Percentiles rank a stretch among this genome's conserved stretches.
Evolutionary conservation across 257 asterid genomes (phyloP).

Genomic region (Solanum tacnaense): DNA sequence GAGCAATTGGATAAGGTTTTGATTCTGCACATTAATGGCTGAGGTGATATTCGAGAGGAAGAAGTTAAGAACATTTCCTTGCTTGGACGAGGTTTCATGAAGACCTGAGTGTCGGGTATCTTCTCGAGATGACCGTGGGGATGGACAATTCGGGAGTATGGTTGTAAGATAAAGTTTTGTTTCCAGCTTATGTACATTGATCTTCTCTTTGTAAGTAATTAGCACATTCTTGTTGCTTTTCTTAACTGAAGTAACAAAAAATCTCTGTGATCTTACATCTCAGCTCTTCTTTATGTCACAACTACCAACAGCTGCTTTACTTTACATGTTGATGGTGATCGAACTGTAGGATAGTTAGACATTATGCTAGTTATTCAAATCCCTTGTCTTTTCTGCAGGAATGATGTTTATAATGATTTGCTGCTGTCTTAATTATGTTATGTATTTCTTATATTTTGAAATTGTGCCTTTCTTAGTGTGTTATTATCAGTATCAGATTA

Average conservation of each 20-base stretch:
- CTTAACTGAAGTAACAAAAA: constrained; percentile 8
- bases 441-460: background rate
- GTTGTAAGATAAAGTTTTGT: constrained; percentile 8
- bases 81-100: background rate
- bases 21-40: background rate
- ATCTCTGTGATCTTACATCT: background rate
- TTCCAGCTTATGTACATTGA: constrained; percentile 8
- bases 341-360: background rate
- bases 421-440: background rate
- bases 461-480: background rate
- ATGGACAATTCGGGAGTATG: background rate
- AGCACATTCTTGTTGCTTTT: constrained; percentile 1
- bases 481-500: background rate
- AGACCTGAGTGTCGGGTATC: background rate
- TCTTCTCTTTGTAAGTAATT: background rate
- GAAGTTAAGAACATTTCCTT: background rate
- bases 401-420: background rate
- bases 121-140: background rate
- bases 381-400: background rate
- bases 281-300: background rate
- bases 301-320: background rate
- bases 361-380: background rate
- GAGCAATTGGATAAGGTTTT: background rate
- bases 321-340: background rate
- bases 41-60: background rate